Evolutionary conservation across 2,329 filamentous ascomycete species (phyloP), one percentile per base, ranked within the genome.

Genomic region (Myotisia sp.): DNA sequence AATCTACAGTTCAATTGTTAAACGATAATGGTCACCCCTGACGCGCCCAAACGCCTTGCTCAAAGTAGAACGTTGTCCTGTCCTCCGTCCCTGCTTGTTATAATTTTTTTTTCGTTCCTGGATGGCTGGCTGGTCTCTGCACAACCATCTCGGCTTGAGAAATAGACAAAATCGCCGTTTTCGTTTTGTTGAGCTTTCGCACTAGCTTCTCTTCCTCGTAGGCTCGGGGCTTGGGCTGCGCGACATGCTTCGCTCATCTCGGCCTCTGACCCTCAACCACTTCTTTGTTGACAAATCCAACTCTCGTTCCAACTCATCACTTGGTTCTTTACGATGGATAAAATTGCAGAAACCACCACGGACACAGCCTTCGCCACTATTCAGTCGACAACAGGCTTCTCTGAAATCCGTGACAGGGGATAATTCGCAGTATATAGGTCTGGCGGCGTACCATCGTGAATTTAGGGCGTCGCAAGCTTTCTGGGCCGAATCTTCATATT

Each of bases 261-360:
- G 69, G 13, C 85, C 87, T 41, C 84, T 71, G 62, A 74, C 63
- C 65, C 82, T 82, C 53, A 95, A 65, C 86, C 87, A 95, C 69
- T 95, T 95, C 72, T 93, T 92, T 42, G 87, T 95, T 49, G 75
- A 74, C 47, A 95, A 69, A 43, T 80, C 76, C 47, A 98, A 59
- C 47, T 98, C 90, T 43, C 79, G 67, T 42, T 98, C 90, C 48
- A 98, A 65, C 63, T 95, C 87, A 7, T 83, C 67, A 47, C 72
- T 74, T 3, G 90, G 90, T 55, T 95, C 90, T 68, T 98, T 98
- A 53, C 90, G 74, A 58, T 98, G 90, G 45, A 98, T 98, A 59
- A 98, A 98, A 60, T 98, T 98, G 70, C 90, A 98, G 67, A 95
- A 95, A 20, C 90, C 90, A 42, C 86, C 90, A 44, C 90, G 72